Evolutionary conservation across 2,329 filamentous ascomycete species (phyloP), one percentile per base, ranked within the genome.

Genomic region (Exophiala viscosa): DNA sequence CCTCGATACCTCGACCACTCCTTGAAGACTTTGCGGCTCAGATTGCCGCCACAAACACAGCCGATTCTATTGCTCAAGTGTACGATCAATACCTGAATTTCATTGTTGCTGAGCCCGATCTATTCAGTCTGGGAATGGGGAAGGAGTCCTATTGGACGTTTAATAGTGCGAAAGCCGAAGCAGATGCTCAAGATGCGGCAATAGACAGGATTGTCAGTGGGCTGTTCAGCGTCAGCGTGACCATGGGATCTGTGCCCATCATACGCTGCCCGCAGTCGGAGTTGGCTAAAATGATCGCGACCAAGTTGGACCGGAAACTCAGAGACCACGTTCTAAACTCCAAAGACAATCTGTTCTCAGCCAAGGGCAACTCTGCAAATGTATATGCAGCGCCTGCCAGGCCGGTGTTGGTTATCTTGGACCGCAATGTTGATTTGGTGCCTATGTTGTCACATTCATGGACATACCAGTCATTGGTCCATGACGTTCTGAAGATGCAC

Each of bases 371-470:
- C 5, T 70, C 79, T 1, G 79, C 81, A 13, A 62, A 57, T 34
- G 39, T 62, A n/a, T 64, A 64, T 42, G 85, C 87, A 0, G 81
- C 86, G 2, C 82, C 85, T 7, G 88, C 89, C 18, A 79, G 95
- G 44, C 93, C 95, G 0, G 90, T 97, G 0, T 82, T 99, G 41
- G 84, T 99, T 60, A 87, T 99, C 47, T 86, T 97, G 43, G 93
- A 99, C 71, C 86, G 93, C 62, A 97, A 96, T 65, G 85, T 99
- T 40, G 93, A 99, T 69, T 74, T 99, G 48, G 90, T 96, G 59
- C 91, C 93, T 2, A 97, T 99, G 93, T 80, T 99, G n/a, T 96
- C 92, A 11, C 93, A 99, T 71, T 96, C 91, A 1, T 91, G 87
- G 87, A 90, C 83, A 3, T 87, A 95, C 64, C 90, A 95, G 69